phyloP scores from a whole-genome alignment of 495 filamentous ascomycete species.

The Parachaetomium inaequale region DNA sequence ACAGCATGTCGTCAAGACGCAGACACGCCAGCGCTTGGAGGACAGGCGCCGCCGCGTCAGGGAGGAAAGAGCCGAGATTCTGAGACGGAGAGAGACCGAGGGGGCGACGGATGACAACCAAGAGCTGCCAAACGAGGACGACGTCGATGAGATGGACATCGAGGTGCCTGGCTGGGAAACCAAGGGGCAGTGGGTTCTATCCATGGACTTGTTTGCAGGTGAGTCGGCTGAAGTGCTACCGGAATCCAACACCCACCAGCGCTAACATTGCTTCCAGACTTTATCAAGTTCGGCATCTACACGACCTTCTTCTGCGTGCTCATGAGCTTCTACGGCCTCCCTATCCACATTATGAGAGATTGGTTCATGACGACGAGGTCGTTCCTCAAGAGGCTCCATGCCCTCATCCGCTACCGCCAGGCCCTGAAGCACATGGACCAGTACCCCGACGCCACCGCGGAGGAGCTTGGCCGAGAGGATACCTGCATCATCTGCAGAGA shows the following conservation, averaged over 20 bases:
- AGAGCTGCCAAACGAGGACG: slow-evolving; percentile 63
- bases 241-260: neutral
- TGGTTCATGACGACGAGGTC: slow-evolving; percentile 89
- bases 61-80: slow-evolving; percentile 60
- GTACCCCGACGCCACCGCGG: slow-evolving; percentile 86
- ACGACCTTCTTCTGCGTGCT: slow-evolving; percentile 89
- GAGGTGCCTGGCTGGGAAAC: slow-evolving; percentile 96
- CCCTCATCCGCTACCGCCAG: slow-evolving; percentile 82
- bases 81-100: slow-evolving; percentile 56
- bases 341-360: slow-evolving; percentile 94
- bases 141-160: slow-evolving; percentile 87
- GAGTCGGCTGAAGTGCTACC: slow-evolving; percentile 22
- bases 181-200: slow-evolving; percentile 90
- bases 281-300: slow-evolving; percentile 86
- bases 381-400: slow-evolving; percentile 79
- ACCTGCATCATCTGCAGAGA: slow-evolving; percentile 98
- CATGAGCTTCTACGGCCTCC: slow-evolving; percentile 87
- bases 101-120: slow-evolving; percentile 41
- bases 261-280: slow-evolving; percentile 54
- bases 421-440: slow-evolving; percentile 86
- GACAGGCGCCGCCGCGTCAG: slow-evolving; percentile 55
- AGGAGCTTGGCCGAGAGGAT: slow-evolving; percentile 80
- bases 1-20: slow-evolving; percentile 65
- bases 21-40: slow-evolving; percentile 61
- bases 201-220: slow-evolving; percentile 81